Conservation (phyloP, 1,284 basidiomycete genomes). For the Trichosporon inkin region DNA sequence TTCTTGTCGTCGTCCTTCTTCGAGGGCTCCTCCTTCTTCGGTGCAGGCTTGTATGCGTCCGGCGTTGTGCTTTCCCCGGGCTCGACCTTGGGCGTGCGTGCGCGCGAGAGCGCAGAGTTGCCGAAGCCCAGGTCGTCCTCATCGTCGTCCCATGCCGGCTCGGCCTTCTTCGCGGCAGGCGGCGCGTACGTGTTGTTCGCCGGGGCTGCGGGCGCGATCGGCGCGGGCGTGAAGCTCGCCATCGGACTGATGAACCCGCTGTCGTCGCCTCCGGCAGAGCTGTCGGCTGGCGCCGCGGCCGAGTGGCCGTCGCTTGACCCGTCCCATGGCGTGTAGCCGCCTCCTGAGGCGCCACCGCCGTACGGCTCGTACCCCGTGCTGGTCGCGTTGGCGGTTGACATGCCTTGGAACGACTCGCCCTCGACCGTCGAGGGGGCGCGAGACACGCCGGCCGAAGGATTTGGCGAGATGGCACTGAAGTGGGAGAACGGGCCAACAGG, state of each 20-base stretch:
- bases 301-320: constrained; percentile 10
- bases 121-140: constrained; percentile 89
- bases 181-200: constrained; percentile 7
- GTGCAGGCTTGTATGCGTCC: constrained; percentile 10
- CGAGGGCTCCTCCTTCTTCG: constrained; percentile 12
- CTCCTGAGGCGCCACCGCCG: background rate
- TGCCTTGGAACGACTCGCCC: background rate
- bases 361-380: constrained; percentile 1
- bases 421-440: constrained; percentile 37
- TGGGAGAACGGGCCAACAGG: constrained; percentile 83
- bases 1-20: constrained; percentile 8
- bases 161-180: constrained; percentile 3
- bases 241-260: constrained; percentile 57
- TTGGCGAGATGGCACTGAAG: constrained; percentile 88
- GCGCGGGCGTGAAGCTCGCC: constrained; percentile 14
- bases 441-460: constrained; percentile 61
- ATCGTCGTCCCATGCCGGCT: constrained; percentile 56
- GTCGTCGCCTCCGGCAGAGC: constrained; percentile 40
- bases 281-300: constrained; percentile 14
- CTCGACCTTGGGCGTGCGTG: constrained; percentile 45
- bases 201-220: background rate
- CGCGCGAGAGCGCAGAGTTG: constrained; percentile 57
- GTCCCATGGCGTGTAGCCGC: constrained; percentile 21
- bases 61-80: constrained; percentile 12
- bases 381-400: constrained; percentile 9